Evolutionary conservation across 129 eudicot genomes (phyloP).

Genomic region (Escallonia rubra): DNA sequence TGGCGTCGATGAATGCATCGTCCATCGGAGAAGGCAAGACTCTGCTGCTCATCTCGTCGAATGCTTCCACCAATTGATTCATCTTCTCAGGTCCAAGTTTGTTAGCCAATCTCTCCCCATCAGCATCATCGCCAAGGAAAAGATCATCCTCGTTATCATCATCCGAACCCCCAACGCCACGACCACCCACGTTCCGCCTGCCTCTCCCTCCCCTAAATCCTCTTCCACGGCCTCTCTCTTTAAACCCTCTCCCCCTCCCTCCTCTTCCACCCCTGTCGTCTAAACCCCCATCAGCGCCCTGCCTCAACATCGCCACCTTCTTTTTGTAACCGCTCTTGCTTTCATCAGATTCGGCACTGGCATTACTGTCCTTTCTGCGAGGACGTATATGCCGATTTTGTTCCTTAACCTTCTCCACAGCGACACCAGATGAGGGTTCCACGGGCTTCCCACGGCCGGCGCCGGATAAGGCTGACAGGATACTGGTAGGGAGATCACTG

Average conservation of each 20-base stretch:
- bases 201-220: slow-evolving; percentile 10
- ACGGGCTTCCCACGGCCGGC: slow-evolving; percentile 50
- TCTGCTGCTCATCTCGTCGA: slow-evolving; percentile 46
- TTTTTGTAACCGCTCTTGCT: background rate
- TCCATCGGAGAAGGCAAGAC: slow-evolving; percentile 55
- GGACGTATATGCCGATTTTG: slow-evolving; percentile 60
- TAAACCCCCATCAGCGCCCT: slow-evolving; percentile 12
- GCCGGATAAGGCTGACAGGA: slow-evolving; percentile 32
- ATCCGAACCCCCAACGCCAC: slow-evolving; percentile 18
- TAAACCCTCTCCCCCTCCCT: slow-evolving; percentile 24
- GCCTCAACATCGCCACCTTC: slow-evolving; percentile 6
- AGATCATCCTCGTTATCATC: slow-evolving; percentile 17
- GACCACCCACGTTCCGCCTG: slow-evolving; percentile 22
- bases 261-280: slow-evolving; percentile 14
- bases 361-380: background rate
- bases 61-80: slow-evolving; percentile 54
- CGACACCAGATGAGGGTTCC: slow-evolving; percentile 1
- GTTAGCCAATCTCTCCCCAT: slow-evolving; percentile 38
- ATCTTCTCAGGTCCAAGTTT: slow-evolving; percentile 45
- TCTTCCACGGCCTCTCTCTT: slow-evolving; percentile 7
- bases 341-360: too few relatives aligned
- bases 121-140: slow-evolving; percentile 30
- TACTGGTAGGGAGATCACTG: slow-evolving; percentile 21
- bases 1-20: slow-evolving; percentile 57
- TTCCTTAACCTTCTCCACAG: slow-evolving; percentile 28